Conservation (phyloP, 1,139 yeast genomes). For the Saccharomyces hybrid region DNA sequence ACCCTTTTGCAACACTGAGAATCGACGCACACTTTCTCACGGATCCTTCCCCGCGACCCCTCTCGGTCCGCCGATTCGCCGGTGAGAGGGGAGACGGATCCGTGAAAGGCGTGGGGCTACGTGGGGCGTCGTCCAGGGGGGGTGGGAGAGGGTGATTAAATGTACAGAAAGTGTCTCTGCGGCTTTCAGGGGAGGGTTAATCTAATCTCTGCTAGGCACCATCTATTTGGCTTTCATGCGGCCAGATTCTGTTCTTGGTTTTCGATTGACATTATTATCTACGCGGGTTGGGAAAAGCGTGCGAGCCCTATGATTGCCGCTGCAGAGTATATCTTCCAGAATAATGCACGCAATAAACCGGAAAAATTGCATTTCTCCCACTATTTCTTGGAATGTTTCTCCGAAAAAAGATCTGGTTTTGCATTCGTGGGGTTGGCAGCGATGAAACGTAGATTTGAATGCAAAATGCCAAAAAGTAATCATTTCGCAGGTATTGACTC, state of each 20-base stretch:
- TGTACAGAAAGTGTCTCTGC: background rate
- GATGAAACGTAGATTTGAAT: background rate
- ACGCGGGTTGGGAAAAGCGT: background rate
- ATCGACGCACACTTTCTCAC: background rate
- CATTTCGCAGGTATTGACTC: background rate
- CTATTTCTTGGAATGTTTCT: background rate
- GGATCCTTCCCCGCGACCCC: background rate
- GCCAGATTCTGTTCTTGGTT: background rate
- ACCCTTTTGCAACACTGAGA: background rate
- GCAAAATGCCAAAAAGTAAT: background rate
- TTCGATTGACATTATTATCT: background rate
- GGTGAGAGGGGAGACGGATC: background rate
- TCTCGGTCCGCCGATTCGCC: background rate
- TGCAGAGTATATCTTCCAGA: background rate
- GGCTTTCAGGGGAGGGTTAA: background rate
- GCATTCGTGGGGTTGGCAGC: background rate
- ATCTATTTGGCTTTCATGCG: background rate
- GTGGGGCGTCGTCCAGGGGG: background rate
- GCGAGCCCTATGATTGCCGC: background rate
- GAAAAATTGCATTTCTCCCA: background rate
- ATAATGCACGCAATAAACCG: background rate
- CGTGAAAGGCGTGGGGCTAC: background rate
- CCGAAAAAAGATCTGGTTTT: background rate
- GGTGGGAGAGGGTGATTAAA: background rate
- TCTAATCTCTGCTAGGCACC: background rate